phyloP scores from a whole-genome alignment of 2,329 filamentous ascomycete genomes.

The Mollisiaceae sp. region DNA sequence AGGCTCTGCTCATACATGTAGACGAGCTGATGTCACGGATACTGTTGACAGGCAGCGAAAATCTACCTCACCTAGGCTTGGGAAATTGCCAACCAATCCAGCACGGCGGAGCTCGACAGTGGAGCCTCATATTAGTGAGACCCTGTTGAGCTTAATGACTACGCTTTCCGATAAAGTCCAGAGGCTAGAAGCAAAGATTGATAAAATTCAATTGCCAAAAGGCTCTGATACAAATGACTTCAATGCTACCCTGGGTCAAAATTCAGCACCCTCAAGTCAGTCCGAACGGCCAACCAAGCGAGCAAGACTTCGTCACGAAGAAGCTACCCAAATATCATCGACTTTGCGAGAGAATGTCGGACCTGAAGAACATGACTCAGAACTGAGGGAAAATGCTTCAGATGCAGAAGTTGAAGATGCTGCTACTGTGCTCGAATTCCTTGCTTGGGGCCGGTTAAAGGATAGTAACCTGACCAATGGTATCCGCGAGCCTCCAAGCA shows the following conservation, averaged over 20 bases:
- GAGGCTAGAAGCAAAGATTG: constrained; percentile 28
- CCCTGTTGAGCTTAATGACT: constrained; percentile 27
- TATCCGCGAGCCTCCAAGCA: constrained; percentile 20
- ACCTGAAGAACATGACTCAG: constrained; percentile 19
- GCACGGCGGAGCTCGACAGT: background rate
- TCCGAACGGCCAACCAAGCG: constrained; percentile 31
- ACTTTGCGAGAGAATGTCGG: background rate
- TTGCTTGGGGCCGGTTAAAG: constrained; percentile 54
- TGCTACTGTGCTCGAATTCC: constrained; percentile 53
- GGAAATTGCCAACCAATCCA: constrained; percentile 1
- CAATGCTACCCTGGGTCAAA: background rate
- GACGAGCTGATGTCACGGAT: constrained; percentile 31
- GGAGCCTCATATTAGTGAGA: constrained; percentile 27
- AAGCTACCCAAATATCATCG: background rate
- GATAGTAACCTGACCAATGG: constrained; percentile 41
- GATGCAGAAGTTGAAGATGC: constrained; percentile 47
- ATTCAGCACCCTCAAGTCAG: background rate
- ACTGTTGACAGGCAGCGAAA: constrained; percentile 13
- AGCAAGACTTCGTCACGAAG: constrained; percentile 19
- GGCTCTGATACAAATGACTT: constrained; percentile 4
- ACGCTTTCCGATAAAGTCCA: constrained; percentile 29
- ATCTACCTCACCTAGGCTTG: constrained; percentile 6
- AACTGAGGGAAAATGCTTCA: constrained; percentile 25
- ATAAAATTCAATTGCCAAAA: constrained; percentile 18
- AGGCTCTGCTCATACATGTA: constrained; percentile 30